Conservation (phyloP, 1,284 basidiomycete species). For the Cystobasidiaceae sp. region DNA sequence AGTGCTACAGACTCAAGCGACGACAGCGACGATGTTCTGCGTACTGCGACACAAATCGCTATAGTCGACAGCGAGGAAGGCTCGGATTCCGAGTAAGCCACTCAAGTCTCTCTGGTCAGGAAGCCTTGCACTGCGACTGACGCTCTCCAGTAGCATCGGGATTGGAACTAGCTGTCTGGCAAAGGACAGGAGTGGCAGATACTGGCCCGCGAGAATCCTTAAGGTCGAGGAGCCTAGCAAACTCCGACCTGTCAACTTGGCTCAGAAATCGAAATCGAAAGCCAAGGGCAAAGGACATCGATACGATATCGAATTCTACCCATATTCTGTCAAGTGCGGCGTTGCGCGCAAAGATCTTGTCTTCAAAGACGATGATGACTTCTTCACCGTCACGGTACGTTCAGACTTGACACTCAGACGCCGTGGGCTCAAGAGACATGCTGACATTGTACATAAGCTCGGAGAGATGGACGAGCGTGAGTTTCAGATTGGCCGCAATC, state of each 20-base stretch:
- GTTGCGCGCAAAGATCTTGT: not conserved
- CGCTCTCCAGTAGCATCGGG: too few relatives aligned
- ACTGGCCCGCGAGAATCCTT: too few relatives aligned
- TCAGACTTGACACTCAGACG: not conserved
- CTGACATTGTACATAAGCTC: not conserved
- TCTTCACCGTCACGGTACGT: not conserved
- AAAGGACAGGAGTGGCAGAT: too few relatives aligned
- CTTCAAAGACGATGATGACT: not conserved
- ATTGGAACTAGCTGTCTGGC: too few relatives aligned
- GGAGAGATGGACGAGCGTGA: not conserved
- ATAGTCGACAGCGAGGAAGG: too few relatives aligned
- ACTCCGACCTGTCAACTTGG: not conserved
- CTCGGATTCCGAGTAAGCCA: too few relatives aligned
- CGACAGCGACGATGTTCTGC: too few relatives aligned
- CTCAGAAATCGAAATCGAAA: not conserved
- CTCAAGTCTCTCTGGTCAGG: too few relatives aligned
- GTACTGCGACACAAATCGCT: too few relatives aligned
- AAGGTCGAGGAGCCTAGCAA: not conserved
- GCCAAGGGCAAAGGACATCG: not conserved
- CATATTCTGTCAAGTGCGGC: not conserved
- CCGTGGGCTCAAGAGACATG: not conserved
- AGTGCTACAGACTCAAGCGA: too few relatives aligned
- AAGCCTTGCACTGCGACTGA: too few relatives aligned
- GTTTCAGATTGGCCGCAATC: not conserved
- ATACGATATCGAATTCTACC: slow-evolving; percentile 17